Percentiles rank a stretch among this genome's conserved stretches.
Conservation (phyloP, 2,329 filamentous ascomycete genomes). For the Didymella pinodella region DNA sequence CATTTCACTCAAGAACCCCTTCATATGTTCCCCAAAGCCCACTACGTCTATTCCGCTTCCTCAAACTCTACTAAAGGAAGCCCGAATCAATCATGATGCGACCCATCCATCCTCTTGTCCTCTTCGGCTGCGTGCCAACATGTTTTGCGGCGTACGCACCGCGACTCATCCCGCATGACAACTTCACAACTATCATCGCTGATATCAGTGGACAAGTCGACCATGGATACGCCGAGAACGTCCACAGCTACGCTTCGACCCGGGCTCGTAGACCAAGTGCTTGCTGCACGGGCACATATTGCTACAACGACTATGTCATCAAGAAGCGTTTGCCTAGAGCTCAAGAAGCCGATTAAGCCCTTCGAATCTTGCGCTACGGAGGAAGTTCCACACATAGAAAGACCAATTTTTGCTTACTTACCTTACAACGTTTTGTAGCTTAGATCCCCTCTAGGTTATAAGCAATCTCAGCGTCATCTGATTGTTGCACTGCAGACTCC, state of each 20-base stretch:
- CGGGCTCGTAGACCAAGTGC: background rate
- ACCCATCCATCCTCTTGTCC: background rate
- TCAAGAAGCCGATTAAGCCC: too few relatives aligned
- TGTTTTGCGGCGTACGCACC: background rate
- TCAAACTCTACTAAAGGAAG: background rate
- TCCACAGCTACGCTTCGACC: background rate
- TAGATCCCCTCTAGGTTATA: too few relatives aligned
- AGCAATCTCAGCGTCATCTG: too few relatives aligned
- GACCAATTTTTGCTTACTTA: too few relatives aligned
- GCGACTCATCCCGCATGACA: background rate
- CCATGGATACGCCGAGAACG: background rate
- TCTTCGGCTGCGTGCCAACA: background rate
- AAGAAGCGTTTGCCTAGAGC: too few relatives aligned
- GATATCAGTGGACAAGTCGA: background rate
- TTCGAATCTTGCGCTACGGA: too few relatives aligned
- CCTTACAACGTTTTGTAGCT: too few relatives aligned
- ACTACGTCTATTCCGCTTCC: background rate
- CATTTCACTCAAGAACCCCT: background rate
- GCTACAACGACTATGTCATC: background rate
- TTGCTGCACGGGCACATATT: background rate
- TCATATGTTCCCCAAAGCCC: background rate
- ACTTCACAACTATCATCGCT: background rate
- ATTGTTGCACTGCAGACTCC: too few relatives aligned
- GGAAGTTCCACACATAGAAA: too few relatives aligned
- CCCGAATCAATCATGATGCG: background rate